Base-by-base conservation (phyloP, 257 asterid genomes). In the Primulina tabacum region DNA sequence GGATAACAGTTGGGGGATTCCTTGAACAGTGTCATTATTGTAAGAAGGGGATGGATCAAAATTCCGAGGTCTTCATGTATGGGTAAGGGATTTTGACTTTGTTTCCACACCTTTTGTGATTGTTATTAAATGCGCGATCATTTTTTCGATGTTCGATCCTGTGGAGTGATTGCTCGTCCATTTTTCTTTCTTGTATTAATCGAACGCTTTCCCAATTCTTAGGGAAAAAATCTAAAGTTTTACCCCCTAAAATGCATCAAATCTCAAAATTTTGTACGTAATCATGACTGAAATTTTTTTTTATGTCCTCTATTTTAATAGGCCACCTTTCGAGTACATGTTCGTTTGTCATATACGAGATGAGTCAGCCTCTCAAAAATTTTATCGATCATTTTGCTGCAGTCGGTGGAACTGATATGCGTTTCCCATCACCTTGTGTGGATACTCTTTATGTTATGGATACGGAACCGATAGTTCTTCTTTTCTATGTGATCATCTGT, bases 11-110 rank as follows among this genome's bases (percentile, higher is more conserved):
- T 28, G 87, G 80, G 0, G 81, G 60, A 3, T 83, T 86, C 56
- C 65, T 83, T 72, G 82, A 82, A 69, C 77, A 55, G 24, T 83
- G 89, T 30, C 74, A 78, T 59, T 86, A 79, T 34, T 86, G 92
- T 68, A 68, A 59, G 68, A 86, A 82, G 79, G 70, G 73, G 10
- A 80, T 83, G 59, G 69, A 82, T 34, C 81, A 50, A 20, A 37
- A 73, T 50, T 63, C 82, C 47, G 92, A 84, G 63, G 78, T 82
- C 74, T 84, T 73, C 71, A 87, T 87, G 89, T 84, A 87, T 72
- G 78, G 88, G 92, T 87, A 70, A n/a, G 26, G 58, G 12, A 34
- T 7, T 50, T 32, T 32, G 34, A 1, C 17, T 50, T 43, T 43
- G n/a, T 11, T 11, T 43, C 53, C 12, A 1, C 4, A 12, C 50